Conservation (phyloP, 202 grass and related monocot species). For the Saccharum hybrid region DNA sequence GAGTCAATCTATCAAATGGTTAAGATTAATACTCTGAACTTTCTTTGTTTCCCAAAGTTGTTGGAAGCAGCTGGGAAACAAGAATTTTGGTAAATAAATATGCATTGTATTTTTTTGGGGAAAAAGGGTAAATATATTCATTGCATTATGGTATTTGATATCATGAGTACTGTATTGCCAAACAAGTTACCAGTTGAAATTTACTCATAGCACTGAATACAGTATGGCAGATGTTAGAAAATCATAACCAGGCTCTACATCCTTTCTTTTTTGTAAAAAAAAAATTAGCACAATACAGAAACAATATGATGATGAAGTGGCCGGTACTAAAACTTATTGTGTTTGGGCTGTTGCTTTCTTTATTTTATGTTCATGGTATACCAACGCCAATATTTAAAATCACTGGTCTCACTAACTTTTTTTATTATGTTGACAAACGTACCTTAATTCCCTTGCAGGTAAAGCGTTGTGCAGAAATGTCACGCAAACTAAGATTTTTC, state of each 20-base stretch:
- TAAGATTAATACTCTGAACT: background rate
- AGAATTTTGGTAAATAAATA: background rate
- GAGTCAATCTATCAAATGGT: background rate
- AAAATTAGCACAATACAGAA: slow-evolving; percentile 3
- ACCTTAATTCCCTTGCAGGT: slow-evolving; percentile 51
- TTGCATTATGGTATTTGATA: slow-evolving; percentile 20
- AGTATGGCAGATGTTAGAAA: slow-evolving; percentile 6
- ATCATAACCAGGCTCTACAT: background rate
- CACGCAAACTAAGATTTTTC: slow-evolving; percentile 88
- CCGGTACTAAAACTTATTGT: background rate
- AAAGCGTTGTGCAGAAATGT: slow-evolving; percentile 94
- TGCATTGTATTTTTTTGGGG: background rate
- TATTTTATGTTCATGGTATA: background rate
- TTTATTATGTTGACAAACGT: slow-evolving; percentile 30
- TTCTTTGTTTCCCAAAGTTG: background rate
- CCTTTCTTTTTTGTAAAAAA: background rate
- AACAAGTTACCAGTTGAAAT: slow-evolving; percentile 22
- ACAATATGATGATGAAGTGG: slow-evolving; percentile 1
- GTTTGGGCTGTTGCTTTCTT: slow-evolving; percentile 17
- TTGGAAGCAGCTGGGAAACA: slow-evolving; percentile 13
- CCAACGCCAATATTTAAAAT: background rate
- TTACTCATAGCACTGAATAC: background rate
- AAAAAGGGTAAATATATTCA: slow-evolving; percentile 2
- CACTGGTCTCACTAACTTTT: slow-evolving; percentile 4
- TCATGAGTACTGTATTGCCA: slow-evolving; percentile 2